Evolutionary conservation across 2,329 filamentous ascomycete species (phyloP), one percentile per base, ranked within the genome.

Genomic region (Dactylellina sp.): DNA sequence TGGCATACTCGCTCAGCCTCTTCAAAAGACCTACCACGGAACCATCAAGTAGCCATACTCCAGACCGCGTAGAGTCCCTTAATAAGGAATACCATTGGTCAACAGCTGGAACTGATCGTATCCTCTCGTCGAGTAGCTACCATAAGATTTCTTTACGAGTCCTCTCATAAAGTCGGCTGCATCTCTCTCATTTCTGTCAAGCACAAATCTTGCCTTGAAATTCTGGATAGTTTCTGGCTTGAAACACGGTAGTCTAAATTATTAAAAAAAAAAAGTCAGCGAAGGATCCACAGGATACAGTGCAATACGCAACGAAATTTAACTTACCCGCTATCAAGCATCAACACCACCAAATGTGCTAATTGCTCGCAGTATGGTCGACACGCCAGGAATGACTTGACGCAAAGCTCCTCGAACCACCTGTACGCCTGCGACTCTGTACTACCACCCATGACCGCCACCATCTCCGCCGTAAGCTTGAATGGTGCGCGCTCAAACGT

Each of bases 71-170:
- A n/a, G n/a, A n/a, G n/a, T n/a, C 18, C 50, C 28, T 78, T 86
- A 97, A 80, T 96, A 98, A 35, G 95, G 95, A 81, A 99, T 99
- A 5, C 94, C 95, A 80, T 99, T 98, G 32, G 95, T 98, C 82
- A 97, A 84, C 79, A 97, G 84, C 84, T 99, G 95, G 85, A 97
- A 99, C 81, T 97, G 92, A 83, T 99, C 96, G 81, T 99, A 99
- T 52, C 94, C 90, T 77, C 92, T 93, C 0, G 95, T 99, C 65
- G 91, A 93, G 80, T 95, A 91, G 83, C 91, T 97, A 70, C 89
- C 87, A 79, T 95, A 91, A 80, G 93, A 97, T 86, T 91, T 96
- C 84, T 89, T 90, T 79, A 97, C 90, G 78, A 98, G 84, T 62
- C 91, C 91, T 77, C 89, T 88, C 88, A 99, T 96, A 78, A 95